phyloP scores from a whole-genome alignment of 2,329 filamentous ascomycete genomes.

The Fusarium liriodendri region DNA sequence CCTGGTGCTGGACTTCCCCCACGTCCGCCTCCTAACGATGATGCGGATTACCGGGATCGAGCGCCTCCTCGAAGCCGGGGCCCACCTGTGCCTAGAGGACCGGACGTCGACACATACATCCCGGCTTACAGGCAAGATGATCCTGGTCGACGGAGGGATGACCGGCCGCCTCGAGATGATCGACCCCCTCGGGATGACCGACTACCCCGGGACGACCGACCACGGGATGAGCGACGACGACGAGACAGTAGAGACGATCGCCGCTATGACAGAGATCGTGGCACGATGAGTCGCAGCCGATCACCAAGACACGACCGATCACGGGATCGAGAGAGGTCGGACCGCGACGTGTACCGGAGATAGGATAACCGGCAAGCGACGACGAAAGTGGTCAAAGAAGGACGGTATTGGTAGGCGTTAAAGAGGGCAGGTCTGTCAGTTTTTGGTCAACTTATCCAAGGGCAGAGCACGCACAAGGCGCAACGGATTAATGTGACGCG shows the following conservation, averaged over 20 bases:
- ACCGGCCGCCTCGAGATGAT: slow-evolving; percentile 39
- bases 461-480: slow-evolving; percentile 27
- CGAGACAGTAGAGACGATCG: slow-evolving; percentile 51
- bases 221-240: slow-evolving; percentile 44
- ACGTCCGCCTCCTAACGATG: slow-evolving; percentile 50
- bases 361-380: slow-evolving; percentile 44
- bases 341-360: slow-evolving; percentile 63
- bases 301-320: slow-evolving; percentile 53
- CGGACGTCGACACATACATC: slow-evolving; percentile 63
- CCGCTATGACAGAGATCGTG: slow-evolving; percentile 55
- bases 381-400: neutral
- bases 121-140: slow-evolving; percentile 57
- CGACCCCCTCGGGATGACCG: slow-evolving; percentile 38
- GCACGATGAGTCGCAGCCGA: slow-evolving; percentile 55
- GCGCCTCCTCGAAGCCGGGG: slow-evolving; percentile 46
- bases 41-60: slow-evolving; percentile 54
- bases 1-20: slow-evolving; percentile 59
- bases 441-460: slow-evolving; percentile 26
- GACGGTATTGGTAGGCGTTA: slow-evolving; percentile 33
- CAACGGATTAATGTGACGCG: slow-evolving; percentile 28
- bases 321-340: slow-evolving; percentile 57
- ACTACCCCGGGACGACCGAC: slow-evolving; percentile 20
- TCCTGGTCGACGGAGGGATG: slow-evolving; percentile 49
- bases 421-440: slow-evolving; percentile 5
- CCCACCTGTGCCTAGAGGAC: slow-evolving; percentile 45